These are phyloP conservation scores for Acacia acuminata DNA, from an alignment of 306 rosid species.

Conservation along the genomic window DNA sequence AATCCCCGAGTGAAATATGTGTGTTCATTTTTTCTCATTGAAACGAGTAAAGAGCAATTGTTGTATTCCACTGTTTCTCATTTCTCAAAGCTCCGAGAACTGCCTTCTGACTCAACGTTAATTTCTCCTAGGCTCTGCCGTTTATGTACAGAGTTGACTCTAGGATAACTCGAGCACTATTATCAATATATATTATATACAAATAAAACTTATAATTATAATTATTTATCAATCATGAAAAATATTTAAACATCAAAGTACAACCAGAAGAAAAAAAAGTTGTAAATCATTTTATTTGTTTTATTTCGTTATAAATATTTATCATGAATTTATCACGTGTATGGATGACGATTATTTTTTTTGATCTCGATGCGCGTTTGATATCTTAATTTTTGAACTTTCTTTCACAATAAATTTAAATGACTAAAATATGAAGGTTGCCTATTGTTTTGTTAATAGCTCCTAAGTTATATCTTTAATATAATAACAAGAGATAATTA, in stretches of 20 bases:
- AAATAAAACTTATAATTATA: background rate
- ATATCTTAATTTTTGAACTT: background rate
- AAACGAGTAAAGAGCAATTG: background rate
- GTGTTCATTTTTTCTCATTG: conserved; percentile 10
- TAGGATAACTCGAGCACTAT: background rate
- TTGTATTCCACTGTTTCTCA: background rate
- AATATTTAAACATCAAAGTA: background rate
- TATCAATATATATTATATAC: background rate
- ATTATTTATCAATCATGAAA: background rate
- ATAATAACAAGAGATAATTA: too few species aligned
- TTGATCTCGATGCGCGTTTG: background rate
- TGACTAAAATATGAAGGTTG: background rate
- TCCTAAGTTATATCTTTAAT: too few species aligned
- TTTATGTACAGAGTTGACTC: background rate
- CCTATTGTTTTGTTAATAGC: background rate
- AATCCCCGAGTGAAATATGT: background rate
- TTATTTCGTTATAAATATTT: background rate
- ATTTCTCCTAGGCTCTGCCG: background rate
- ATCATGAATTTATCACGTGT: background rate
- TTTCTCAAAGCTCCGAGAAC: background rate
- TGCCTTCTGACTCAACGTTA: background rate
- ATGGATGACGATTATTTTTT: background rate
- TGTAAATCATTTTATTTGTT: background rate
- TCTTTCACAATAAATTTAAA: background rate
- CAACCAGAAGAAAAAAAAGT: background rate